A percentile compares a stretch with the other conserved stretches of the same genome.
Conservation (phyloP, 2,329 filamentous ascomycete species). For the Aspergillus arachidicola region DNA sequence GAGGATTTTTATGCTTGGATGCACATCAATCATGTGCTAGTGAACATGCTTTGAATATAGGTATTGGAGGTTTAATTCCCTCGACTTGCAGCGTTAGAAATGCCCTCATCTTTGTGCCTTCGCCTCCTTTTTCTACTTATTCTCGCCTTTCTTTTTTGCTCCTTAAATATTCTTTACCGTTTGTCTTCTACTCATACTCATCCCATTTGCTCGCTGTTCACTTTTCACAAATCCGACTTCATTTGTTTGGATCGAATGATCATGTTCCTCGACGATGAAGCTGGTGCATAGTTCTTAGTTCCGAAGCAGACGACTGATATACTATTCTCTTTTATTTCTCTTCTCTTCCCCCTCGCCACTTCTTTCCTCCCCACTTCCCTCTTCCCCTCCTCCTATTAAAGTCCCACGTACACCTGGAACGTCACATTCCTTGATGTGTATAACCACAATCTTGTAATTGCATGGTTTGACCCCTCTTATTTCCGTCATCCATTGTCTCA, state of each 20-base stretch:
- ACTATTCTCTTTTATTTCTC: conserved; percentile 8
- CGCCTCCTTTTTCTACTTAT: neutral
- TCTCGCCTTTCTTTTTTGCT: neutral
- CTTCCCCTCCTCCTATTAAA: conserved; percentile 20
- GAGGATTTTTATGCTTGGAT: conserved; percentile 30
- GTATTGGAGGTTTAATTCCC: conserved; percentile 30
- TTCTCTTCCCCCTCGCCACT: conserved; percentile 16
- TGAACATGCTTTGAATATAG: conserved; percentile 30
- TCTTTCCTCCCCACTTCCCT: neutral
- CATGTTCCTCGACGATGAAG: conserved; percentile 18
- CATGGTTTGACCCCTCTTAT: conserved; percentile 9
- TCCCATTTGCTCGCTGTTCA: conserved; percentile 7
- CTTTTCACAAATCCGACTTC: conserved; percentile 8
- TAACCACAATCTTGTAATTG: conserved; percentile 17
- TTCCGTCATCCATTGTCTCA: conserved; percentile 17
- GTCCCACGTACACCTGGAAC: conserved; percentile 13
- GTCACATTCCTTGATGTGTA: conserved; percentile 18
- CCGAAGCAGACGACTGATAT: conserved; percentile 25
- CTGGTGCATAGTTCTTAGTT: conserved; percentile 22
- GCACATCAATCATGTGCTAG: conserved; percentile 23
- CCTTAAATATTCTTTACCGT: neutral
- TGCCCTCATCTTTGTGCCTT: conserved; percentile 23
- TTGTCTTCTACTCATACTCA: conserved; percentile 1
- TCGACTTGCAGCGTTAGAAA: conserved; percentile 39
- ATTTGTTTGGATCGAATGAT: conserved; percentile 13